Evolutionary conservation across 176 grass and related monocot genomes (phyloP).

Genomic region (Eragrostis curvula): DNA sequence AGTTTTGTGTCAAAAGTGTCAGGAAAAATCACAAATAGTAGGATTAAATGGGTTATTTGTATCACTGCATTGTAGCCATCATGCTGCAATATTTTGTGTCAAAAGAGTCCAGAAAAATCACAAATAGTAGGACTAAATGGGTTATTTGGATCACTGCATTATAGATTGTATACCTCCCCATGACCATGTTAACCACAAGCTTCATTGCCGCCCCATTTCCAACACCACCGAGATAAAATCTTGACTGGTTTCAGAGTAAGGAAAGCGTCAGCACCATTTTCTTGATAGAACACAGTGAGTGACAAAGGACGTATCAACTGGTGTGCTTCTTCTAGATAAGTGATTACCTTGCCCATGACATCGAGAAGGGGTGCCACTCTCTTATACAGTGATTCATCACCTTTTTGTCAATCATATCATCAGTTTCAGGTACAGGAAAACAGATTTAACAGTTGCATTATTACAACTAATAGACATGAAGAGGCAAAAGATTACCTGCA

Average conservation of each 20-base stretch:
- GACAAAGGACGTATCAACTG: not conserved
- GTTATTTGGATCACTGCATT: not conserved
- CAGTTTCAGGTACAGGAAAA: conserved; percentile 39
- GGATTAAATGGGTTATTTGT: not conserved
- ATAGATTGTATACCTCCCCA: conserved; percentile 72
- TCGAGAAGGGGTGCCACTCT: conserved; percentile 75
- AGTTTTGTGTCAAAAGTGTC: conserved; percentile 36
- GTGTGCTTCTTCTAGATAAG: conserved; percentile 7
- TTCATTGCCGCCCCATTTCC: conserved; percentile 97
- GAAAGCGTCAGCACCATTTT: conserved; percentile 27
- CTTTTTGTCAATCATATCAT: conserved; percentile 44
- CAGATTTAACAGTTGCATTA: not conserved
- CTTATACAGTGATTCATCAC: conserved; percentile 75
- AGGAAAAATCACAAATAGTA: conserved; percentile 3
- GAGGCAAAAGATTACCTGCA: conserved; percentile 57
- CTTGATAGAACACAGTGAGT: conserved; percentile 9
- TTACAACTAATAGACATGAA: not conserved
- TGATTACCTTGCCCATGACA: conserved; percentile 84
- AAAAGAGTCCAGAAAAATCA: conserved; percentile 25
- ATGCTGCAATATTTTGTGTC: conserved; percentile 60
- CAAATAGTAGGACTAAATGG: not conserved
- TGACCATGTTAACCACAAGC: conserved; percentile 96
- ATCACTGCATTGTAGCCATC: conserved; percentile 28
- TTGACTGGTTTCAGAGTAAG: conserved; percentile 61
- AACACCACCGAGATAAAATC: conserved; percentile 82